Conservation (phyloP, 805 yeast species). For the Isabelozyma pseudorhagii region DNA sequence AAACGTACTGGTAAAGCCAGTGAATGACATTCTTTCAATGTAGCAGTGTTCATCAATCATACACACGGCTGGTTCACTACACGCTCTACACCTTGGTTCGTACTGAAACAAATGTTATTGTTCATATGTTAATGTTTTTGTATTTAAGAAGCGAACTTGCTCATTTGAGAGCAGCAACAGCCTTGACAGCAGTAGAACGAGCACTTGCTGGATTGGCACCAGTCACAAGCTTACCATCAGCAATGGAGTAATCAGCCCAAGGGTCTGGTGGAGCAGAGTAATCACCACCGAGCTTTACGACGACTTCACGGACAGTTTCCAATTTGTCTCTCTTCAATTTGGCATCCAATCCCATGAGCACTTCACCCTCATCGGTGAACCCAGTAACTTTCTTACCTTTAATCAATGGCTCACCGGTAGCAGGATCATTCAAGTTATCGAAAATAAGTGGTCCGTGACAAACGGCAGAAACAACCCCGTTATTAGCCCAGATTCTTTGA, state of each 20-base stretch:
- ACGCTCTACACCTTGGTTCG: too few relatives aligned
- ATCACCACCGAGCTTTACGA: constrained; percentile 39
- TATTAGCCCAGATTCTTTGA: constrained; percentile 42
- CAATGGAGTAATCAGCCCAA: constrained; percentile 48
- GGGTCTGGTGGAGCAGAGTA: constrained; percentile 48
- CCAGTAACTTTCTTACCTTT: constrained; percentile 59
- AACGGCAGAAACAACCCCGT: constrained; percentile 61
- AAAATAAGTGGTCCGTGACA: constrained; percentile 69
- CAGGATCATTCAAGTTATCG: constrained; percentile 40
- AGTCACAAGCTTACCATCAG: constrained; percentile 60
- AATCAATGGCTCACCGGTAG: constrained; percentile 42
- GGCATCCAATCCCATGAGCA: constrained; percentile 14
- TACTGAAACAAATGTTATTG: too few relatives aligned
- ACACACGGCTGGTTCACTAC: too few relatives aligned
- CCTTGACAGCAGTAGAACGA: constrained; percentile 43
- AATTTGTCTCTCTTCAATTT: constrained; percentile 20
- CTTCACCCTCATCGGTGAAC: constrained; percentile 57
- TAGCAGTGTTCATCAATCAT: too few relatives aligned
- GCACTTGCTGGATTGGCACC: constrained; percentile 67
- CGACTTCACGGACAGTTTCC: constrained; percentile 35
- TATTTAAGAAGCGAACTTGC: background rate
- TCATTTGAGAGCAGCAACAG: constrained; percentile 11
- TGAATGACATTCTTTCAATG: too few relatives aligned
- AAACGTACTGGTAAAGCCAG: too few relatives aligned
- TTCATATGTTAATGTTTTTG: too few relatives aligned